Base-by-base conservation (phyloP, 1,284 basidiomycete genomes). In the Apiotrichum veenhuisii region DNA sequence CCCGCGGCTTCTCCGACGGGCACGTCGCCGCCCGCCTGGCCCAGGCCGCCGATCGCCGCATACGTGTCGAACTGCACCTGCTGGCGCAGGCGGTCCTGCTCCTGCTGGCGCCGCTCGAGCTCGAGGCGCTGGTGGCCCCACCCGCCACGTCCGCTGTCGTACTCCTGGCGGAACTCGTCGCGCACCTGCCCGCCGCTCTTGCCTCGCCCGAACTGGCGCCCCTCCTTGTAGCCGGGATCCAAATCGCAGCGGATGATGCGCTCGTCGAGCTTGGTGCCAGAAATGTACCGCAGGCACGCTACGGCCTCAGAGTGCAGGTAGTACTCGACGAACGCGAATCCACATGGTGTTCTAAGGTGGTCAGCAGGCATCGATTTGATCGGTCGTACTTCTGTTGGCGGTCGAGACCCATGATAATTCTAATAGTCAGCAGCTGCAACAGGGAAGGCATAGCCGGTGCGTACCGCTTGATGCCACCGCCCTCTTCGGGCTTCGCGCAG, bases 321-420 rank as follows among this genome's bases (percentile, higher is more conserved):
- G 77, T 92, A 99, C 74, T 99, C 96, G 57, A 99, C 96, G 71
- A 99, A 99, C 68, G 95, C 97, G 77, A 99, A 99, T 1, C 96
- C 96, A 73, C 96, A 99, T 0, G 96, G 96, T 48, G 96, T 98
- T 69, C 91, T 95, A 70, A 5, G 20, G 3, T 25, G 34, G 27
- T 25, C 7, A 40, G 8, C 5, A 34, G 18, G 25, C 5, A 18
- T 5, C 56, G 0, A 45, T 15, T 12, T n/a, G n/a, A 15, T 58
- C 5, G 12, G 22, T 26, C 69, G 54, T 49, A 88, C 90, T 94
- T 88, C 48, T 88, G 89, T 74, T 98, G 92, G 57, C 96, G 82
- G 80, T 99, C 96, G 38, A 99, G 82, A 26, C 96, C 96, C 96
- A 99, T 98, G 70, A 99, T 98, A 66, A 99, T 96, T 63, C 75